Conservation (phyloP, 495 filamentous ascomycete genomes). For the Penicillium steckii region DNA sequence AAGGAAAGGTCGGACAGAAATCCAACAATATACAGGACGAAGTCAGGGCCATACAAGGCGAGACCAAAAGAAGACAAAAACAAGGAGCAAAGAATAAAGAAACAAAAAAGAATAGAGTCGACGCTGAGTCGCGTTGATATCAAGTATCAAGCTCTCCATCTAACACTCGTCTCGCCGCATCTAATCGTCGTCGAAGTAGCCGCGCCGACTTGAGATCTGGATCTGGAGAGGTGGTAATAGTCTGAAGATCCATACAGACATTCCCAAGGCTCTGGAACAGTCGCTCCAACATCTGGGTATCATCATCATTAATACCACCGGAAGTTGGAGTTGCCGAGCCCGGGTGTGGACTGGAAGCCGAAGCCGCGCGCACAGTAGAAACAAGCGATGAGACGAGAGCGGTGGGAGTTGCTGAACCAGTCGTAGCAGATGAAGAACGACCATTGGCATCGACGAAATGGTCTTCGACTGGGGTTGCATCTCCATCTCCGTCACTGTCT, state of each 20-base stretch:
- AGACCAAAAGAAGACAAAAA: slow-evolving; percentile 1
- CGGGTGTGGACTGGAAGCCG: slow-evolving; percentile 37
- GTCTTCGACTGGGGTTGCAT: slow-evolving; percentile 2
- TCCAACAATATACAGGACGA: slow-evolving; percentile 14
- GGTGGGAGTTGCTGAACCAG: slow-evolving; percentile 36
- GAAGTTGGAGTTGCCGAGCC: slow-evolving; percentile 28
- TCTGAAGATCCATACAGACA: slow-evolving; percentile 66
- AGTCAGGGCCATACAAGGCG: slow-evolving; percentile 5
- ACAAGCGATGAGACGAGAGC: slow-evolving; percentile 38
- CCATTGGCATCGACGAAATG: slow-evolving; percentile 7
- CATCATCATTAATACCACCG: slow-evolving; percentile 58
- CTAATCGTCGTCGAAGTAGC: slow-evolving; percentile 65
- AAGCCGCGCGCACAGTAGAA: slow-evolving; percentile 40
- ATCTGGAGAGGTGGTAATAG: slow-evolving; percentile 42
- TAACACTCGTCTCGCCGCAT: slow-evolving; percentile 67
- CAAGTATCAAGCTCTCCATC: slow-evolving; percentile 59
- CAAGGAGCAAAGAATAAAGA: too few species aligned
- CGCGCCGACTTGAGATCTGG: slow-evolving; percentile 59
- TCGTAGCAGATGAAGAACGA: slow-evolving; percentile 30
- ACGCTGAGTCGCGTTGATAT: too few species aligned
- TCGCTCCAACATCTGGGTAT: slow-evolving; percentile 72
- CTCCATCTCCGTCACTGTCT: neutral
- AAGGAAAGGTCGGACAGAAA: slow-evolving; percentile 7
- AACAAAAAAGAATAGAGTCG: too few species aligned
- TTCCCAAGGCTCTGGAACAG: slow-evolving; percentile 72